Conservation (phyloP, 2,329 filamentous ascomycete species). For the Arthroderma uncinatum region DNA sequence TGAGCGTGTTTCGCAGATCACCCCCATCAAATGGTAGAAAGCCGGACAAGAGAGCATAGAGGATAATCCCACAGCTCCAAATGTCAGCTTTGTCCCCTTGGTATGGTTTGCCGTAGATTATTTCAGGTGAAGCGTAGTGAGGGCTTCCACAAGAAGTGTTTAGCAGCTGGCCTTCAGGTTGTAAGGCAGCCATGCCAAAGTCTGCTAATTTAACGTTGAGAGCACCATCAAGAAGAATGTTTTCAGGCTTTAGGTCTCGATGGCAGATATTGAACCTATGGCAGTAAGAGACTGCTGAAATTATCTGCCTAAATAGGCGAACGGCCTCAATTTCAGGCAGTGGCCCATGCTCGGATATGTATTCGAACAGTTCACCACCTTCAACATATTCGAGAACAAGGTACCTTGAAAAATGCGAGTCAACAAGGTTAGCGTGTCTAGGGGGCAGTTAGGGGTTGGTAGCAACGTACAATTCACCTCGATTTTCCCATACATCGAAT, state of each 20-base stretch:
- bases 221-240: constrained; percentile 71
- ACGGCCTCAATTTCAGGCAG: constrained; percentile 70
- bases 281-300: constrained; percentile 83
- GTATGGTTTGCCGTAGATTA: constrained; percentile 67
- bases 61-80: constrained; percentile 85
- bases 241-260: constrained; percentile 92
- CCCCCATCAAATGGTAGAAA: constrained; percentile 66
- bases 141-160: constrained; percentile 90
- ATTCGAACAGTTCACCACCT: constrained; percentile 73
- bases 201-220: constrained; percentile 86
- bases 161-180: constrained; percentile 66
- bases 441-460: background rate
- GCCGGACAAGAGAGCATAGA: constrained; percentile 78
- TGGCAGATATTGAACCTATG: constrained; percentile 94
- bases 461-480: constrained; percentile 72
- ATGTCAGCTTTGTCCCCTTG: constrained; percentile 79
- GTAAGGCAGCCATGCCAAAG: constrained; percentile 94
- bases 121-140: constrained; percentile 90
- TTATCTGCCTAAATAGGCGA: constrained; percentile 82
- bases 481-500: constrained; percentile 96
- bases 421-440: constrained; percentile 16
- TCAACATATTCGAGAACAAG: constrained; percentile 89
- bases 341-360: constrained; percentile 63
- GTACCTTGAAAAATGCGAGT: constrained; percentile 51
- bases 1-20: constrained; percentile 44